Evolutionary conservation across 2,329 filamentous ascomycete genomes (phyloP).

Genomic region (Cytospora chrysosperma): DNA sequence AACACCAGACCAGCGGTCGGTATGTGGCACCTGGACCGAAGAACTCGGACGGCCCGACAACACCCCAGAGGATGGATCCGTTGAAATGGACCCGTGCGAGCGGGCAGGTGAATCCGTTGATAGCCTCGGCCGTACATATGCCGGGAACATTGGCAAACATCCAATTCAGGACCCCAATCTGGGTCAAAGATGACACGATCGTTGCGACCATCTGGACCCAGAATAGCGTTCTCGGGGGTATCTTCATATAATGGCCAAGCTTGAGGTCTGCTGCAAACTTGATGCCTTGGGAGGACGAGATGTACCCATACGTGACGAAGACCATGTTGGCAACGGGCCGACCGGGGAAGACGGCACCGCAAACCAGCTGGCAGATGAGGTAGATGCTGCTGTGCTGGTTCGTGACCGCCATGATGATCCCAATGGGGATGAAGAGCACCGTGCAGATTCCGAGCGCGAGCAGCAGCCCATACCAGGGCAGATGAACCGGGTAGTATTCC

Average conservation of each 20-base stretch:
- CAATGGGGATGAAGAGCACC: slow-evolving; percentile 84
- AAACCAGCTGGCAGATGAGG: slow-evolving; percentile 81
- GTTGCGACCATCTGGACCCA: slow-evolving; percentile 76
- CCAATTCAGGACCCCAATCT: slow-evolving; percentile 86
- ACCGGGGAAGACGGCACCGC: slow-evolving; percentile 78
- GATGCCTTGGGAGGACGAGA: slow-evolving; percentile 83
- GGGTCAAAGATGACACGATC: slow-evolving; percentile 73
- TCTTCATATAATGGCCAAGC: slow-evolving; percentile 85
- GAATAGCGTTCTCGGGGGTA: slow-evolving; percentile 76
- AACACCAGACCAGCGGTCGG: slow-evolving; percentile 75
- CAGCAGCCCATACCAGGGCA: slow-evolving; percentile 84
- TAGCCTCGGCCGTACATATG: slow-evolving; percentile 75
- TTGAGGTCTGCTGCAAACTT: slow-evolving; percentile 88
- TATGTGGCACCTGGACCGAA: slow-evolving; percentile 77
- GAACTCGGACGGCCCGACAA: slow-evolving; percentile 79
- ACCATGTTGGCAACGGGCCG: slow-evolving; percentile 91
- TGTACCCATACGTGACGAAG: slow-evolving; percentile 88
- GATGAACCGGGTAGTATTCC: slow-evolving; percentile 78
- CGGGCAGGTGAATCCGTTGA: slow-evolving; percentile 85
- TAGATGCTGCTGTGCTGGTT: slow-evolving; percentile 88
- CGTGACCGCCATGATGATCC: slow-evolving; percentile 90
- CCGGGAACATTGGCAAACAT: slow-evolving; percentile 77
- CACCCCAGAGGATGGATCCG: slow-evolving; percentile 85
- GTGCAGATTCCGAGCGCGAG: slow-evolving; percentile 76
- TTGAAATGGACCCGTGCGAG: slow-evolving; percentile 89